Percentiles rank a stretch among this genome's conserved stretches.
Conservation (phyloP, 352 stramenopile species). For the Globisporangium splendens region DNA sequence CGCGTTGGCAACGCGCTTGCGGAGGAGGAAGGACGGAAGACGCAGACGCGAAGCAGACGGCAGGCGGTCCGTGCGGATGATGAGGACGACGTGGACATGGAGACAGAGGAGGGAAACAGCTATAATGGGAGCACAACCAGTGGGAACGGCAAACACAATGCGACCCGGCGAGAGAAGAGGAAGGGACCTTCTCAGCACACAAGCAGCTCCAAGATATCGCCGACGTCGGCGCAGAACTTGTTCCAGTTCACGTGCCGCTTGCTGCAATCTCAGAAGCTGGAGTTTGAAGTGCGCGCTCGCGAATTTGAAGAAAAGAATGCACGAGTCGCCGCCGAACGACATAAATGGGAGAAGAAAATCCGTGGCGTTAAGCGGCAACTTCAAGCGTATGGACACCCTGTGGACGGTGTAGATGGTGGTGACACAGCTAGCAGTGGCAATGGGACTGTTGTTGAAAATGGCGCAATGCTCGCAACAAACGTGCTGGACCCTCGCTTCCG, state of each 20-base stretch:
- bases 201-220: slow-evolving; percentile 18
- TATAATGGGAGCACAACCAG: background rate
- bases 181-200: background rate
- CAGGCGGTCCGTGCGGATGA: no score
- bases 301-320: slow-evolving; percentile 44
- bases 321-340: slow-evolving; percentile 22
- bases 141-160: background rate
- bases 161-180: background rate
- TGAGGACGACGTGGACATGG: no score
- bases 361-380: slow-evolving; percentile 19
- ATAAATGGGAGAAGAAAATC: slow-evolving; percentile 38
- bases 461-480: no score
- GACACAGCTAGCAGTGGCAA: no score
- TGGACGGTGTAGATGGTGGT: background rate
- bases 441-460: no score
- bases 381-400: slow-evolving; percentile 3
- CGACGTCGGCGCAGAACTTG: slow-evolving; percentile 31
- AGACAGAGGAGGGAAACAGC: no score
- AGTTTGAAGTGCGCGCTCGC: slow-evolving; percentile 37
- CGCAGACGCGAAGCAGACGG: no score
- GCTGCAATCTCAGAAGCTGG: slow-evolving; percentile 31
- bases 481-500: no score
- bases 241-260: slow-evolving; percentile 40
- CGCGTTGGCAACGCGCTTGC: no score
- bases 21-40: no score